Conservation (phyloP, 2,329 filamentous ascomycete species). For the Fusarium drepaniforme region DNA sequence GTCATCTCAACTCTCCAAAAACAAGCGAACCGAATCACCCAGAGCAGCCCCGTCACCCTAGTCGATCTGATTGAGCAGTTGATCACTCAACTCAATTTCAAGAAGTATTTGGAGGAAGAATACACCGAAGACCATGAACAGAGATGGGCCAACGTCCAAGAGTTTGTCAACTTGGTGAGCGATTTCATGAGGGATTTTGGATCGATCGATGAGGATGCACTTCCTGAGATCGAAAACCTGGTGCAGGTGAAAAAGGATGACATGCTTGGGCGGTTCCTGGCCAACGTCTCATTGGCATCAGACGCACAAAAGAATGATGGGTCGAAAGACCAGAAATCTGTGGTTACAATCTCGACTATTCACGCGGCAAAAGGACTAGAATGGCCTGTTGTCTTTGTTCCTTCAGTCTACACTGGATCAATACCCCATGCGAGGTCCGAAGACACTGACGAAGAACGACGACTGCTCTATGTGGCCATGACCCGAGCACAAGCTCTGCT, state of each 20-base stretch:
- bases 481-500: constrained; percentile 89
- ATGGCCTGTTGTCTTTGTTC: constrained; percentile 96
- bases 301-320: constrained; percentile 77
- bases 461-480: constrained; percentile 96
- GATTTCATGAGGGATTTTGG: constrained; percentile 71
- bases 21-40: constrained; percentile 44
- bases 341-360: constrained; percentile 94
- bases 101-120: constrained; percentile 78
- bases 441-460: constrained; percentile 87
- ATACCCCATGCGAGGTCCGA: constrained; percentile 91
- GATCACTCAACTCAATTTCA: constrained; percentile 76
- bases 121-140: constrained; percentile 82
- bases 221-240: constrained; percentile 78
- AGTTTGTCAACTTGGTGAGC: constrained; percentile 83
- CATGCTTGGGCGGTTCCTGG: constrained; percentile 81
- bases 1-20: constrained; percentile 52
- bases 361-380: constrained; percentile 96
- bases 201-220: constrained; percentile 63
- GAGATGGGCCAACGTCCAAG: constrained; percentile 89
- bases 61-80: constrained; percentile 64
- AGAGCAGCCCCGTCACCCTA: constrained; percentile 50
- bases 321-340: constrained; percentile 65
- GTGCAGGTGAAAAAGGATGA: constrained; percentile 75
- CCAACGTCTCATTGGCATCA: constrained; percentile 88
- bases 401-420: constrained; percentile 88